Base-by-base conservation (phyloP, 352 stramenopile genomes). In the Pythium aphanidermatum region DNA sequence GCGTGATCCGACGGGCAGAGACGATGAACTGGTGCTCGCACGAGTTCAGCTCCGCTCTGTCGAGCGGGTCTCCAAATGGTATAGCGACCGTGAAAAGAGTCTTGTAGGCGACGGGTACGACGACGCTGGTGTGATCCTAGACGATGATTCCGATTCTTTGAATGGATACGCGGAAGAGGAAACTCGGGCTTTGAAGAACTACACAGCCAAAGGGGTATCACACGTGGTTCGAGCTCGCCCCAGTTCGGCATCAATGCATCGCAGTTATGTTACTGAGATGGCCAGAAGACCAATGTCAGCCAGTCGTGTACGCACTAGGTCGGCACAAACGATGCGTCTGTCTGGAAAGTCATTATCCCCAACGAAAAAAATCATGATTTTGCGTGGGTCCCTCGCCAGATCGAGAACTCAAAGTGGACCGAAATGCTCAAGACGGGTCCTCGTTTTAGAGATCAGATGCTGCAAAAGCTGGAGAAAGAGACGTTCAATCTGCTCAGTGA, bases 351-450 rank as follows among this genome's bases (percentile, higher is more conserved):
- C 39, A n/a, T 21, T 21, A 6, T 27, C 30, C 5, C 10, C 27
- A 5, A 47, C 10, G 19, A 37, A 34, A 12, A 46, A 21, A 8
- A 16, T 16, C 24, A 34, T 11, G 42, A 51, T 3, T 24, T 57
- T 24, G 30, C 29, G 33, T 58, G 46, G 41, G 48, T 58, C 35
- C 47, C 49, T 5, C 7, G 13, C 17, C 23, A 23, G 0, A 47
- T 55, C 2, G 44, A 61, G 17, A 13, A 30, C 7, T 54, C 47
- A 16, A 63, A 63, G 17, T 58, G 55, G 55, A 58, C 47, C 16
- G 49, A 63, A 32, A 58, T 63, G 48, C 27, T 63, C 9, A 30
- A 57, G n/a, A 26, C 17, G 10, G 45, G 47, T 11, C 55, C 55
- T 4, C 11, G 12, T 10, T 63, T 63, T 29, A 29, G 58, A 16